phyloP scores from a whole-genome alignment of 345 rosid genomes.

The Carallia brachiata region DNA sequence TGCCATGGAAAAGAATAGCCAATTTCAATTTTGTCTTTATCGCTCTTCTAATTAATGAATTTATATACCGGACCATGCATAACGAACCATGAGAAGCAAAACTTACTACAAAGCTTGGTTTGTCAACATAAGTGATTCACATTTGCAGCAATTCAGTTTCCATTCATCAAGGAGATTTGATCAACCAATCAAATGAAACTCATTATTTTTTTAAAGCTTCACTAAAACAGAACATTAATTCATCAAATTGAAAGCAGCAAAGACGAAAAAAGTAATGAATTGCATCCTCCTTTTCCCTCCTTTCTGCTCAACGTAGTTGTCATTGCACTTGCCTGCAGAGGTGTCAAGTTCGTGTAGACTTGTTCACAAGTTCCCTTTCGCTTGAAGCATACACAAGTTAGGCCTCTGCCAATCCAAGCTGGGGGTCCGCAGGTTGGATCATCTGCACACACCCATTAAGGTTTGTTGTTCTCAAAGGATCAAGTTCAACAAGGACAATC shows the following conservation, averaged over 20 bases:
- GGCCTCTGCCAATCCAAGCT: slow-evolving; percentile 79
- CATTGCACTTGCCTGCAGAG: slow-evolving; percentile 64
- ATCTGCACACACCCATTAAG: slow-evolving; percentile 37
- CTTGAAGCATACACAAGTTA: slow-evolving; percentile 90
- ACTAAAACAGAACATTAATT: not conserved
- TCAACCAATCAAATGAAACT: not conserved
- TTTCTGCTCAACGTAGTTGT: not conserved
- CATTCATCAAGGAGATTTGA: slow-evolving; percentile 1
- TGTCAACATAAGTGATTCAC: not conserved
- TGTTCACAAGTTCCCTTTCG: slow-evolving; percentile 70
- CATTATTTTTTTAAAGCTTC: not conserved
- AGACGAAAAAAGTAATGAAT: not conserved
- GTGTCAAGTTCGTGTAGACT: slow-evolving; percentile 71
- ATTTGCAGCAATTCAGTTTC: not conserved
- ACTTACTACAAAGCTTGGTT: not conserved
- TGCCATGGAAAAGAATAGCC: not conserved
- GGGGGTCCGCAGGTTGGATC: slow-evolving; percentile 59
- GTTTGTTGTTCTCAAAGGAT: not conserved
- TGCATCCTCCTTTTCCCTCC: not conserved
- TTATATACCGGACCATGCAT: not conserved
- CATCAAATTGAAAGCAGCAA: not conserved
- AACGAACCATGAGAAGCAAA: not conserved
- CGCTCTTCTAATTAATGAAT: no score
- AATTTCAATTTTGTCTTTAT: not conserved
- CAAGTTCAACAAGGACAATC: not conserved